phyloP scores from a whole-genome alignment of 1,139 yeast species.

The Magnusiomyces starmeri region DNA sequence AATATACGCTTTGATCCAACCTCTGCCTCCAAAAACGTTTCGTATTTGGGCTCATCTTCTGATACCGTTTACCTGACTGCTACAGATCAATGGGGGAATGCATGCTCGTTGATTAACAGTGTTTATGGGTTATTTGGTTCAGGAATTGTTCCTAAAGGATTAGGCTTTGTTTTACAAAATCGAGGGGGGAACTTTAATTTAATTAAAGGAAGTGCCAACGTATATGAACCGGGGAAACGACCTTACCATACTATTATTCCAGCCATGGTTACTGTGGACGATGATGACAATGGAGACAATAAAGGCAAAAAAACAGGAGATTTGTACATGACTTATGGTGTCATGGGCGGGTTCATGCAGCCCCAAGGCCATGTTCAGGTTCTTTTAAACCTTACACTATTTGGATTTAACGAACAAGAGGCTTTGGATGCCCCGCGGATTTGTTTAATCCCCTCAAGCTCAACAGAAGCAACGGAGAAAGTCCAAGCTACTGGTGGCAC shows the following conservation, averaged over 20 bases:
- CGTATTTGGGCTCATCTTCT: slow-evolving; percentile 40
- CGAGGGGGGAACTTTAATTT: slow-evolving; percentile 72
- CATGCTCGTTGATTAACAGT: slow-evolving; percentile 76
- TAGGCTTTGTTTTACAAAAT: slow-evolving; percentile 68
- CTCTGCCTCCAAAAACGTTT: slow-evolving; percentile 39
- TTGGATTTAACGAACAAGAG: slow-evolving; percentile 63
- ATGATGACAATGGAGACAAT: slow-evolving; percentile 14
- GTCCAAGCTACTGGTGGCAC: slow-evolving; percentile 51
- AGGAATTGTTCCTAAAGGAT: slow-evolving; percentile 57
- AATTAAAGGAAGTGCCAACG: slow-evolving; percentile 50
- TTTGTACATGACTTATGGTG: slow-evolving; percentile 66
- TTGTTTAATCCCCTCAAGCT: slow-evolving; percentile 46
- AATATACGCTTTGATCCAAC: slow-evolving; percentile 35
- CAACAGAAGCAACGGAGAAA: slow-evolving; percentile 27
- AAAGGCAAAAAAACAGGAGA: slow-evolving; percentile 25
- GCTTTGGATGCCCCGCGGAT: slow-evolving; percentile 73
- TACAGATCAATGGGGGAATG: slow-evolving; percentile 66
- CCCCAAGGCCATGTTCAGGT: slow-evolving; percentile 85
- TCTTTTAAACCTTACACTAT: slow-evolving; percentile 55
- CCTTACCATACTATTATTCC: slow-evolving; percentile 85
- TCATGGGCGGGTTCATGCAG: slow-evolving; percentile 86
- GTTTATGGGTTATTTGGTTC: slow-evolving; percentile 67
- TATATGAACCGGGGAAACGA: slow-evolving; percentile 61
- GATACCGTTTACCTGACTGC: slow-evolving; percentile 75
- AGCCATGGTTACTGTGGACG: slow-evolving; percentile 54